Evolutionary conservation across 2,329 filamentous ascomycete species (phyloP), one percentile per base, ranked within the genome.

Genomic region (Nothomitra cinnamomea): DNA sequence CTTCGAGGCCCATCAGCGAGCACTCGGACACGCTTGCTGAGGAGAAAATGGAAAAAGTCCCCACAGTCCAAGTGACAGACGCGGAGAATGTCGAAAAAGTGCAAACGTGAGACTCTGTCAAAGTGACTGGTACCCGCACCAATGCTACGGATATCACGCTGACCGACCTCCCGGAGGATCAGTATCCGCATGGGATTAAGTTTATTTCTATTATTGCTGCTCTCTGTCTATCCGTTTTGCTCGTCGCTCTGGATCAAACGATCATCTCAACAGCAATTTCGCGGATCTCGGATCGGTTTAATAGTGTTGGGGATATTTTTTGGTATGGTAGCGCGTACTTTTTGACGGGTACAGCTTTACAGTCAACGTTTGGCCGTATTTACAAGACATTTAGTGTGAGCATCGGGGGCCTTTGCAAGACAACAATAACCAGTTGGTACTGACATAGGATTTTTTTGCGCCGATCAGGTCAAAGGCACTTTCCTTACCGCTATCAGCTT

Each of bases 301-400:
- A 55, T 40, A 56, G 53, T 4, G 57, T 68, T 2, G 56, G 63
- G 19, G 56, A 66, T 41, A 59, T 66, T 3, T 61, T 60, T 1
- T 69, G 66, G 66, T 69, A 69, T 54, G 65, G 63, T 2, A 63
- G 61, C 7, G 65, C 63, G 0, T 68, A 62, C 54, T 64, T 70
- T 51, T 54, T 70, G 42, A 65, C 64, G 0, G 54, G 63, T 1
- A 63, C 60, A 2, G 57, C 61, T 1, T 64, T 64, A 49, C 64
- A 67, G 53, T 57, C 61, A 0, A 58, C 61, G 13, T 67, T 61
- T 60, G 66, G 64, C 5, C 65, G 64, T 48, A 41, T 59, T 2
- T 66, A 61, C 58, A 64, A 62, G 49, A 63, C 61, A 45, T 65
- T 62, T 49, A 49, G 15, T 35, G 45, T 49, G n/a, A 17, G 45